Evolutionary conservation across 1,139 yeast species (phyloP), one percentile per base, ranked within the genome.

Genomic region (Lodderomyces margitis): DNA sequence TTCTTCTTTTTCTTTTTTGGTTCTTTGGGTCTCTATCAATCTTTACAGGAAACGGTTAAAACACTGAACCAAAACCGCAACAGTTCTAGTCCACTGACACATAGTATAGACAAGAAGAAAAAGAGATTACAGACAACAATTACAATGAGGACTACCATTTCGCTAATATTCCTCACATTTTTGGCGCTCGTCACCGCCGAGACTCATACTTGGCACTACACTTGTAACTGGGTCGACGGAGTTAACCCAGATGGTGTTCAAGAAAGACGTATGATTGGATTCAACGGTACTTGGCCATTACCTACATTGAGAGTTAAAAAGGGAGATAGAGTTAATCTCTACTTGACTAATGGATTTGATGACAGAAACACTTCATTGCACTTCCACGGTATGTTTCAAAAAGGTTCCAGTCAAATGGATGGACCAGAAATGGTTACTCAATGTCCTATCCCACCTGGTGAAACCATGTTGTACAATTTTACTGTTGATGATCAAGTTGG

Each of bases 341-440:
- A 77, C 49, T 68, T 83, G 49, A 75, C 74, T 17, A 85, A 85
- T 56, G 79, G 78, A 2, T 68, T 85, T 42, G 68, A 59, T 12
- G 74, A 73, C 45, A 56, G 64, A 33, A 73, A 79, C 52, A 80
- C 91, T 3, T 77, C 88, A 5, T 61, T 85, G 40, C 94, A 85
- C 62, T 83, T 84, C 74, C 94, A 85, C 51, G 94, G 94, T 8
- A 58, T 85, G 47, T 81, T 81, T 61, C 86, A 81, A 65, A 72
- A 74, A 30, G 81, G 80, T 9, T 61, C 75, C 2, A 69, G 64
- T 48, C 78, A 75, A 56, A 83, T 81, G 87, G 94, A 85, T 59
- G 94, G 94, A 5, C 88, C 92, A 2, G 82, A 81, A 54, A 74
- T 77, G 73, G 80, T 84, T 30, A 81, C 88, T 8, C 92, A 84